phyloP scores from a whole-genome alignment of 257 asterid species.

The Handroanthus guayacan region DNA sequence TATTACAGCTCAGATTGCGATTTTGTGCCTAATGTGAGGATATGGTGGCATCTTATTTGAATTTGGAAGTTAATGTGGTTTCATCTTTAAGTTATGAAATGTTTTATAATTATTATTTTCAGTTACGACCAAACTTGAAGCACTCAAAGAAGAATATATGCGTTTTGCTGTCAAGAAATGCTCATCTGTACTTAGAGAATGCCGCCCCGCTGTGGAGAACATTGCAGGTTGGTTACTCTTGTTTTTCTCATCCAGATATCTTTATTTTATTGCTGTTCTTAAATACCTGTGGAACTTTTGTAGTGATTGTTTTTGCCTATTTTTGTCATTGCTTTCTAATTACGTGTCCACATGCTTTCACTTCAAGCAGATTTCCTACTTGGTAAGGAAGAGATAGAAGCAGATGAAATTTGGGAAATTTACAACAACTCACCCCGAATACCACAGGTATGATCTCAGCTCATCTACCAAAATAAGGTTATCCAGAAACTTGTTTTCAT shows the following conservation, averaged over 20 bases:
- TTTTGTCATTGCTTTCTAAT: conserved; percentile 38
- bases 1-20: conserved; percentile 78
- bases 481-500: no score
- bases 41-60: conserved; percentile 10
- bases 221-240: conserved; percentile 68
- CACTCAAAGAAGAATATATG: conserved; percentile 91
- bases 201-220: conserved; percentile 80
- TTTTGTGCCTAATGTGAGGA: conserved; percentile 89
- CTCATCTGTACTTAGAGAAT: conserved; percentile 61
- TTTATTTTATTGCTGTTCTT: conserved; percentile 28
- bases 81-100: neutral
- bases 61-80: conserved; percentile 27
- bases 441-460: conserved; percentile 68
- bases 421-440: conserved; percentile 66
- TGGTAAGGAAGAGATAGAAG: conserved; percentile 85
- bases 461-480: conserved; percentile 12
- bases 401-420: conserved; percentile 85
- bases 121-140: conserved; percentile 94
- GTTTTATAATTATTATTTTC: conserved; percentile 40
- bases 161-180: conserved; percentile 89
- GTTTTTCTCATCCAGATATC: conserved; percentile 32
- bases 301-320: conserved; percentile 23
- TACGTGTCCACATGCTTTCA: conserved; percentile 24
- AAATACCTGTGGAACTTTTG: conserved; percentile 22
- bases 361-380: conserved; percentile 45